Conservation (phyloP, 176 grass and related monocot genomes). For the Eragrostis nindensis region DNA sequence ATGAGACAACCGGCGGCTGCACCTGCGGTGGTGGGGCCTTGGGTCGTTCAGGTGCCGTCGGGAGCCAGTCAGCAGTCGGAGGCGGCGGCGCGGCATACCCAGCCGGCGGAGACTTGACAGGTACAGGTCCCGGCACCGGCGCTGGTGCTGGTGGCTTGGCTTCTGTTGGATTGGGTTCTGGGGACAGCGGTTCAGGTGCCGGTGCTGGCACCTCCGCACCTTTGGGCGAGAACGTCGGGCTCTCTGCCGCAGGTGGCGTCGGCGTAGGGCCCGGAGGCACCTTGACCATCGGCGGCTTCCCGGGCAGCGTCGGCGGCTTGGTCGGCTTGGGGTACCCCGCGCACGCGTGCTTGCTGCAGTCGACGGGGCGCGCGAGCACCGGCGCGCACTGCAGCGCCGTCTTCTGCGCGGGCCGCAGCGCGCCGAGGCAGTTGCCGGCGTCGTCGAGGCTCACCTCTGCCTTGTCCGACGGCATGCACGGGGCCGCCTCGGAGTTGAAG, state of each 20-base stretch:
- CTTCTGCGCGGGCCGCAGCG: slow-evolving; percentile 45
- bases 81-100: slow-evolving; percentile 32
- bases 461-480: slow-evolving; percentile 40
- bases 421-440: slow-evolving; percentile 47
- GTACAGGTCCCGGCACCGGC: not conserved
- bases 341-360: slow-evolving; percentile 50
- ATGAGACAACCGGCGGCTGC: not conserved
- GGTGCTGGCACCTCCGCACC: too few species aligned
- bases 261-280: not conserved
- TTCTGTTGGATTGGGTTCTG: not conserved
- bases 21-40: slow-evolving; percentile 7
- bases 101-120: not conserved
- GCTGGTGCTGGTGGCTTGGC: not conserved
- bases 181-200: too few species aligned
- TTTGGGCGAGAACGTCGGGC: too few species aligned
- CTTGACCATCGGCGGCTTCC: not conserved
- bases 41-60: slow-evolving; percentile 2
- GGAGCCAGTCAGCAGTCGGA: slow-evolving; percentile 3
- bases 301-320: not conserved
- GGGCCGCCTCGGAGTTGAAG: slow-evolving; percentile 48
- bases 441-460: slow-evolving; percentile 35
- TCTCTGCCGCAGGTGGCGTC: not conserved
- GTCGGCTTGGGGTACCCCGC: not conserved
- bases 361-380: slow-evolving; percentile 48
- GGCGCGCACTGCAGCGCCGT: slow-evolving; percentile 46